These are phyloP conservation scores for Saturnispora ahearnii DNA, from an alignment of 805 yeast genomes.

Conservation along the genomic window DNA sequence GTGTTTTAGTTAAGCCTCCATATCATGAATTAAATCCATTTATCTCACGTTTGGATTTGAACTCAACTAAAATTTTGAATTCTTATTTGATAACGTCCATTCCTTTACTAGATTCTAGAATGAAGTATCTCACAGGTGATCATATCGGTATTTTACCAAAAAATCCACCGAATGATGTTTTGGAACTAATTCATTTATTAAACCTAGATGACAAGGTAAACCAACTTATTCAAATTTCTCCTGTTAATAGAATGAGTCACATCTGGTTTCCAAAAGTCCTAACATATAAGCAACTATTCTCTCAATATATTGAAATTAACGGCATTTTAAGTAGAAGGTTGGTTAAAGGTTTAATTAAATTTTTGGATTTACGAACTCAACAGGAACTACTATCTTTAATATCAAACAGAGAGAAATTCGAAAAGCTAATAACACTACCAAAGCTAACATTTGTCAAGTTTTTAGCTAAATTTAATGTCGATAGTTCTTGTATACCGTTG, in stretches of 20 bases:
- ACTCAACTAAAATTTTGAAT: conserved; percentile 51
- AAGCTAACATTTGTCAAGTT: conserved; percentile 64
- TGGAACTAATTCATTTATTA: conserved; percentile 50
- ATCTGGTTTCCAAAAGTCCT: conserved; percentile 60
- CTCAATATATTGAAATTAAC: conserved; percentile 74
- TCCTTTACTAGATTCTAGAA: conserved; percentile 48
- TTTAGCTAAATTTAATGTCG: conserved; percentile 46
- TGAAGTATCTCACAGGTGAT: conserved; percentile 86
- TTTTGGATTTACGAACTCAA: conserved; percentile 25
- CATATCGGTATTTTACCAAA: conserved; percentile 89
- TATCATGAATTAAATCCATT: conserved; percentile 42
- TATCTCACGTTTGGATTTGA: conserved; percentile 45
- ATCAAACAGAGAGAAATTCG: conserved; percentile 53
- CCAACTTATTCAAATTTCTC: conserved; percentile 47
- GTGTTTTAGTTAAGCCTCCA: conserved; percentile 15
- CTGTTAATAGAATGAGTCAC: conserved; percentile 49
- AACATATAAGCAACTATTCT: conserved; percentile 66
- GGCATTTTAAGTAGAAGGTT: conserved; percentile 82
- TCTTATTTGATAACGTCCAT: conserved; percentile 65
- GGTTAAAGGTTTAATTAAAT: conserved; percentile 25
- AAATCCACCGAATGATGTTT: conserved; percentile 60
- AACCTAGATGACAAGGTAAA: conserved; percentile 39
- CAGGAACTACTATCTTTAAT: conserved; percentile 34
- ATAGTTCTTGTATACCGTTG: conserved; percentile 54
- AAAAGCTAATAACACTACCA: conserved; percentile 44